Conservation (phyloP, 2,329 filamentous ascomycete genomes). For the Phyllosticta citrichinensis region DNA sequence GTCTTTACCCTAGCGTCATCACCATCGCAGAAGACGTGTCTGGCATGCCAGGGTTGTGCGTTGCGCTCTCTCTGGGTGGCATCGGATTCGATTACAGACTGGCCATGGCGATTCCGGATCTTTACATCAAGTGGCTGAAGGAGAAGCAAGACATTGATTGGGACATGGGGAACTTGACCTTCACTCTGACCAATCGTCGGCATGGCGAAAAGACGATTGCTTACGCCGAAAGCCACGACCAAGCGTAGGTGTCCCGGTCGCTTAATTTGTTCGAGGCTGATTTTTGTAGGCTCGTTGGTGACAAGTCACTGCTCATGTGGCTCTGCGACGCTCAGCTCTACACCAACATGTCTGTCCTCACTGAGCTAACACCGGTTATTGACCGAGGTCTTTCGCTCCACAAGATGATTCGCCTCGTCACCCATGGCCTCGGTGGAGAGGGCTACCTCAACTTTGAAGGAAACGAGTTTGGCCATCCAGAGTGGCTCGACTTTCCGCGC, state of each 20-base stretch:
- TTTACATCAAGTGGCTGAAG: constrained; percentile 99
- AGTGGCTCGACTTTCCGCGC: constrained; percentile 97
- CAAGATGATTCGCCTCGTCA: constrained; percentile 95
- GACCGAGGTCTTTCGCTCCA: constrained; percentile 85
- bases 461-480: constrained; percentile 96
- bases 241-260: constrained; percentile 60
- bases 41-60: constrained; percentile 93
- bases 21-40: constrained; percentile 96
- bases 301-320: constrained; percentile 97
- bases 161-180: constrained; percentile 78
- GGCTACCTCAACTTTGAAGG: constrained; percentile 98
- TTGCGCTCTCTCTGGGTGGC: constrained; percentile 75
- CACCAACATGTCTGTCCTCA: constrained; percentile 87
- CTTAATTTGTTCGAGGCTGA: constrained; percentile 14
- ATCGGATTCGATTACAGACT: constrained; percentile 96
- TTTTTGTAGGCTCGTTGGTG: constrained; percentile 68
- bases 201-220: constrained; percentile 98
- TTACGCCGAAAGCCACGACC: constrained; percentile 94
- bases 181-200: constrained; percentile 82
- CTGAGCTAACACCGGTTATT: constrained; percentile 77
- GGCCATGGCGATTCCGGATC: constrained; percentile 94
- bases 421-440: constrained; percentile 84
- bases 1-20: constrained; percentile 77
- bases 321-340: constrained; percentile 96
- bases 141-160: constrained; percentile 84